These are phyloP conservation scores for Claviceps pazoutovae DNA, from an alignment of 2,329 filamentous ascomycete species.

Conservation along the genomic window DNA sequence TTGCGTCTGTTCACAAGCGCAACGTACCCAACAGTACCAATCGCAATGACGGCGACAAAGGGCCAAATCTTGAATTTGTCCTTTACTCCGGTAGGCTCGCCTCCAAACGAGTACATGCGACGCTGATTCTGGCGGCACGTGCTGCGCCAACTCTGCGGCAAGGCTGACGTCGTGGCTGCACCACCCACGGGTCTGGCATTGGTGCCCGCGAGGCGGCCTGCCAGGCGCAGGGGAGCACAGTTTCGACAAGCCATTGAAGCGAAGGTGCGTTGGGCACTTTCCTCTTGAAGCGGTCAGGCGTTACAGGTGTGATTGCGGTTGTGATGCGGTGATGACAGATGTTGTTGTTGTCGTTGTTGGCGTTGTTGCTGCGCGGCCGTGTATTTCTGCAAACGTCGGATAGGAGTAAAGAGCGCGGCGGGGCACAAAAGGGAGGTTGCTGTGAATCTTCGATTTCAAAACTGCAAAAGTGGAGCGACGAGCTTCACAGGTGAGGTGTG, in stretches of 20 bases:
- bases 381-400: neutral
- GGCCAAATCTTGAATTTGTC: slow-evolving; percentile 42
- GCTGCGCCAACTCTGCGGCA: slow-evolving; percentile 5
- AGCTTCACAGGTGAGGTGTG: too few species aligned
- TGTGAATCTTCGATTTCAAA: too few species aligned
- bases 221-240: slow-evolving; percentile 13
- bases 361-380: neutral
- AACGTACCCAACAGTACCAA: slow-evolving; percentile 35
- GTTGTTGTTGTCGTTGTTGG: neutral
- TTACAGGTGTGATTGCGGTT: neutral
- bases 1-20: slow-evolving; percentile 34
- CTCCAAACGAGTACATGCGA: slow-evolving; percentile 26
- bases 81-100: slow-evolving; percentile 14
- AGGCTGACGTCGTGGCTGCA: slow-evolving; percentile 8
- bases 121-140: slow-evolving; percentile 11
- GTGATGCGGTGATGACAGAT: neutral
- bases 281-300: too few species aligned
- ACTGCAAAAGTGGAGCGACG: too few species aligned
- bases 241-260: slow-evolving; percentile 20
- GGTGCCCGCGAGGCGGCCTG: slow-evolving; percentile 10
- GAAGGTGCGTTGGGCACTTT: too few species aligned
- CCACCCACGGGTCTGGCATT: neutral
- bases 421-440: too few species aligned
- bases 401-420: too few species aligned
- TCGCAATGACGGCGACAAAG: slow-evolving; percentile 35